These are phyloP conservation scores for Apiospora rasikravindrae DNA, from an alignment of 2,329 filamentous ascomycete species.

Conservation along the genomic window DNA sequence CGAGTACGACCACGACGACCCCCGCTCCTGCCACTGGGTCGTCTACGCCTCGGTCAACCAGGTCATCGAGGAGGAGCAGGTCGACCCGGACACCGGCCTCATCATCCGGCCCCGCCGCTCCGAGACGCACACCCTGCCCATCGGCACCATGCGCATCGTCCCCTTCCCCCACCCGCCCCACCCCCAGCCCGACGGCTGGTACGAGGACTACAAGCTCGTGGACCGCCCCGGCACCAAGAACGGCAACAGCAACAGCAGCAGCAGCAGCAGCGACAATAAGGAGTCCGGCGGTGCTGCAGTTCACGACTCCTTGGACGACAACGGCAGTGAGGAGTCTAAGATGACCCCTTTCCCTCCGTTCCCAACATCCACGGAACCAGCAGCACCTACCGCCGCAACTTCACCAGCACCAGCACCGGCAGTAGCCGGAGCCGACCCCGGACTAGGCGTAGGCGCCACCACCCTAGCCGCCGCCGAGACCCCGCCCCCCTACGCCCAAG, in stretches of 20 bases:
- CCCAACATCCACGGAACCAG: no score
- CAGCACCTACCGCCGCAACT: not conserved
- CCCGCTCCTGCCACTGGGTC: conserved; percentile 84
- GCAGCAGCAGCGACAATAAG: conserved; percentile 48
- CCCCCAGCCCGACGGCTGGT: conserved; percentile 55
- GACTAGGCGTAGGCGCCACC: conserved; percentile 28
- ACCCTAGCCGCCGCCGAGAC: conserved; percentile 25
- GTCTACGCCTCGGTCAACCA: conserved; percentile 72
- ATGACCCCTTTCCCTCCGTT: no score
- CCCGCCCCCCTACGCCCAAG: conserved; percentile 34
- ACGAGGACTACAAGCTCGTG: conserved; percentile 50
- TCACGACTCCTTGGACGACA: conserved; percentile 70
- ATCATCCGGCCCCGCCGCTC: conserved; percentile 49
- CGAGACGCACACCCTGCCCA: conserved; percentile 55
- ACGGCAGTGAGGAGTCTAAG: no score
- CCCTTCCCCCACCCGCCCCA: conserved; percentile 78
- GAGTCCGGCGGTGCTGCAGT: conserved; percentile 62
- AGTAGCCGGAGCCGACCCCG: conserved; percentile 23
- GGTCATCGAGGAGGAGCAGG: conserved; percentile 47
- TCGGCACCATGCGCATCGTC: conserved; percentile 80
- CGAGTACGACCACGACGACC: conserved; percentile 83
- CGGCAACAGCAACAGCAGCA: conserved; percentile 59
- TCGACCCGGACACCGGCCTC: conserved; percentile 48
- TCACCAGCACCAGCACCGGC: conserved; percentile 27
- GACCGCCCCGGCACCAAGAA: conserved; percentile 25